Conservation (phyloP, 2,329 filamentous ascomycete species). For the Alternaria postmessia region DNA sequence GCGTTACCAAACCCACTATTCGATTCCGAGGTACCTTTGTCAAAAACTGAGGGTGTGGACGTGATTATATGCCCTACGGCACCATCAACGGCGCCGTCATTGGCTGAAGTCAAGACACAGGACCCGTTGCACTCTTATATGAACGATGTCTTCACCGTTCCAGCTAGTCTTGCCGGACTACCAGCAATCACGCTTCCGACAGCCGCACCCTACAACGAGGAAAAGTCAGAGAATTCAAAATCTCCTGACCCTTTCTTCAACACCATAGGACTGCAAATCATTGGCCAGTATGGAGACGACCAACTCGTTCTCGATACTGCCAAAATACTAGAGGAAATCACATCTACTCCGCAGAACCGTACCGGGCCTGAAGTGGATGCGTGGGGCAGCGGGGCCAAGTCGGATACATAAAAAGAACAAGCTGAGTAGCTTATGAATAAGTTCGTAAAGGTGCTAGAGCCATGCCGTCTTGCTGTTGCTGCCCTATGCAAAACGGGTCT, state of each 20-base stretch:
- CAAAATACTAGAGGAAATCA: conserved; percentile 33
- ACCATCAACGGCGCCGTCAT: conserved; percentile 73
- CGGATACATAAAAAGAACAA: neutral
- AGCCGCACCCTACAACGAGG: conserved; percentile 44
- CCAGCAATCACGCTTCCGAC: conserved; percentile 87
- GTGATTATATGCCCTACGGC: conserved; percentile 88
- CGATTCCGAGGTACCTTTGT: conserved; percentile 30
- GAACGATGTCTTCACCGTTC: conserved; percentile 96
- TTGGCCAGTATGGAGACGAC: conserved; percentile 85
- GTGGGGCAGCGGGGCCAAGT: conserved; percentile 18
- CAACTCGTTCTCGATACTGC: conserved; percentile 68
- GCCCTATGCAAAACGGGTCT: neutral
- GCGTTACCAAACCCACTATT: conserved; percentile 72
- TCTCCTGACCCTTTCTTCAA: conserved; percentile 26
- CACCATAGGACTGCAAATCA: conserved; percentile 73
- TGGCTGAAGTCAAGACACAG: conserved; percentile 66
- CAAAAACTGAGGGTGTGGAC: conserved; percentile 73
- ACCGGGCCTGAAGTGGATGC: conserved; percentile 18
- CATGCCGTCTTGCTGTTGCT: neutral
- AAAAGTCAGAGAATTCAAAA: conserved; percentile 36
- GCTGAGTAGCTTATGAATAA: neutral
- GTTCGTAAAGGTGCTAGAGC: neutral
- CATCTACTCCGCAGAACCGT: conserved; percentile 9
- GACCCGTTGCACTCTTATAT: conserved; percentile 77
- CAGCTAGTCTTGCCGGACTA: conserved; percentile 88